Conservation (phyloP, 2,329 filamentous ascomycete genomes). For the Aspergillus glaucus region DNA sequence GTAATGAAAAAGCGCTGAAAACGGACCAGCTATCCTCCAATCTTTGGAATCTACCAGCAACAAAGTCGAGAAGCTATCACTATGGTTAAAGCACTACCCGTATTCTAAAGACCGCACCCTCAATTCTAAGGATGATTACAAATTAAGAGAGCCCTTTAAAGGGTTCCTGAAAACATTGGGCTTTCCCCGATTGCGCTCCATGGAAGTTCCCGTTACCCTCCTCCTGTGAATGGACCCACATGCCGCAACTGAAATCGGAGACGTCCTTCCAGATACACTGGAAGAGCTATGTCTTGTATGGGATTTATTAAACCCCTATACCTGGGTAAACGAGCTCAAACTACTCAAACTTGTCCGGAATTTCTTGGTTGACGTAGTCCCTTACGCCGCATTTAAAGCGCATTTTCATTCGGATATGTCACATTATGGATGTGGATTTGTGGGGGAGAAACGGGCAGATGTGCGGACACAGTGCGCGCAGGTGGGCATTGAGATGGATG, state of each 20-base stretch:
- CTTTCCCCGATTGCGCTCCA: background rate
- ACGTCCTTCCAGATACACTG: background rate
- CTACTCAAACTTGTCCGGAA: background rate
- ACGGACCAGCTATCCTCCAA: too few species aligned
- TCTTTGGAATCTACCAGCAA: too few species aligned
- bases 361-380: background rate
- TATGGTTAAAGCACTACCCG: too few species aligned
- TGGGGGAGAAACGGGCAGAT: too few species aligned
- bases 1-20: too few species aligned
- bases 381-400: background rate
- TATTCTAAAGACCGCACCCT: background rate
- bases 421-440: too few species aligned
- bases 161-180: background rate
- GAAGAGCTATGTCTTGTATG: background rate
- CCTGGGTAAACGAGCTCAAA: background rate
- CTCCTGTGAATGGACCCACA: background rate
- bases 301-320: background rate
- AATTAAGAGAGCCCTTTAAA: background rate
- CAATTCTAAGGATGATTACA: background rate
- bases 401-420: background rate
- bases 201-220: background rate
- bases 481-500: too few species aligned
- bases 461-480: too few species aligned
- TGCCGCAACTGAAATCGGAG: background rate
- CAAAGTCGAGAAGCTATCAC: too few species aligned